phyloP scores from a whole-genome alignment of 139 green algal genomes.

The Auxenochlorella pyrenoidosa region DNA sequence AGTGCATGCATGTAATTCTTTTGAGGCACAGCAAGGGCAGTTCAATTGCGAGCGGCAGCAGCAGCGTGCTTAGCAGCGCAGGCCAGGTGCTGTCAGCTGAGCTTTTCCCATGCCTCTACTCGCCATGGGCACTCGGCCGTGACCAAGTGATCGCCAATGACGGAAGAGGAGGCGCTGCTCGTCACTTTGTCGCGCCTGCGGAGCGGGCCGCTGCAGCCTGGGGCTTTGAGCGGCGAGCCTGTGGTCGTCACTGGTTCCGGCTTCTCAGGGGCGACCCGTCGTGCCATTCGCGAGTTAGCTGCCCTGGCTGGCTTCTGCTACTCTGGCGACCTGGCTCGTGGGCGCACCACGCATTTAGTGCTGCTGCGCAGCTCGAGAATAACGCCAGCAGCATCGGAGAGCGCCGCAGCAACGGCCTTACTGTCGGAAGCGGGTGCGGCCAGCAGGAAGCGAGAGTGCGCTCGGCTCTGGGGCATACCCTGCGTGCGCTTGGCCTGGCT shows the following conservation, averaged over 20 bases:
- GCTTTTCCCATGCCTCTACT: too few relatives aligned
- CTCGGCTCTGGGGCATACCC: slow-evolving; percentile 37
- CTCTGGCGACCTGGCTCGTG: slow-evolving; percentile 27
- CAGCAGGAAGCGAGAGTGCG: too few relatives aligned
- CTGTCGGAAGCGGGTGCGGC: neutral
- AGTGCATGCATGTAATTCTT: too few relatives aligned
- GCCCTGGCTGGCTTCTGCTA: neutral
- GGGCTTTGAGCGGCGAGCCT: neutral
- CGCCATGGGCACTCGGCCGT: too few relatives aligned
- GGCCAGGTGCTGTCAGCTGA: too few relatives aligned
- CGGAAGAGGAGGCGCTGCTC: neutral
- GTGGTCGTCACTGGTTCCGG: slow-evolving; percentile 26
- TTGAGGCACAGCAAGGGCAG: too few relatives aligned
- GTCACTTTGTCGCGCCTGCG: neutral
- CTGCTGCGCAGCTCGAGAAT: neutral
- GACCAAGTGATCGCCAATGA: neutral
- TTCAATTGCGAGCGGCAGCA: too few relatives aligned
- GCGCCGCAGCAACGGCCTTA: neutral
- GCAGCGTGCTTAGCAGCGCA: too few relatives aligned
- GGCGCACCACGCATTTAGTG: slow-evolving; percentile 41
- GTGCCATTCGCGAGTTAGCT: neutral
- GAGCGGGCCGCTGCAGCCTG: neutral
- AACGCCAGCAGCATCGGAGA: neutral
- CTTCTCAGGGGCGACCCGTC: neutral
- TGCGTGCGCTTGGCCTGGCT: slow-evolving; percentile 36